Evolutionary conservation across 2,329 filamentous ascomycete genomes (phyloP).

Genomic region (Paracoccidioides brasiliensis): DNA sequence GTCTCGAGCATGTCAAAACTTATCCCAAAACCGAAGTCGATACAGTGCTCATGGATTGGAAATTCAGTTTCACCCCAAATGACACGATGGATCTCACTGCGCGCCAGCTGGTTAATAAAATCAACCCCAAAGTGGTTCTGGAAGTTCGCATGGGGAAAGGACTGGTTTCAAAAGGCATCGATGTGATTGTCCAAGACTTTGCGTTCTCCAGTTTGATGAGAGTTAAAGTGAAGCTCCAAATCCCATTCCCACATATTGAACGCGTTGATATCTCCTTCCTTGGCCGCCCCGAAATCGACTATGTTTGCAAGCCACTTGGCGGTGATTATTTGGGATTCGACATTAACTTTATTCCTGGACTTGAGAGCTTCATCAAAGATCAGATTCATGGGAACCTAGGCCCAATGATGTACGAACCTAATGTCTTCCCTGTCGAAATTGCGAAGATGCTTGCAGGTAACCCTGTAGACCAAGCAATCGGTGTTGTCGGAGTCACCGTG

Average conservation of each 20-base stretch:
- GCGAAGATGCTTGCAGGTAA: slow-evolving; percentile 95
- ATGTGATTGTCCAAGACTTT: slow-evolving; percentile 97
- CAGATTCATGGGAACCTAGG: slow-evolving; percentile 88
- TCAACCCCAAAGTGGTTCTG: slow-evolving; percentile 92
- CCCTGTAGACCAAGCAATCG: slow-evolving; percentile 88
- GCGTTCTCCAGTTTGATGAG: slow-evolving; percentile 91
- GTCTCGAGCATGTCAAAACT: slow-evolving; percentile 95
- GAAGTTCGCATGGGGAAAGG: slow-evolving; percentile 93
- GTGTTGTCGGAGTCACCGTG: slow-evolving; percentile 80
- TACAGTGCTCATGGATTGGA: slow-evolving; percentile 98
- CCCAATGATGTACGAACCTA: slow-evolving; percentile 96
- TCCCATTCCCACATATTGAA: slow-evolving; percentile 91
- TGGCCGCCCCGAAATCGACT: slow-evolving; percentile 79
- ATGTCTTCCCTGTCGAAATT: slow-evolving; percentile 96
- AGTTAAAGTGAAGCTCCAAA: slow-evolving; percentile 92
- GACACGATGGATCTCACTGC: slow-evolving; percentile 85
- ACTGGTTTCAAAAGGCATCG: slow-evolving; percentile 90
- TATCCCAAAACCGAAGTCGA: slow-evolving; percentile 94
- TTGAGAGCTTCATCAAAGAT: slow-evolving; percentile 87
- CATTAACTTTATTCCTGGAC: slow-evolving; percentile 95
- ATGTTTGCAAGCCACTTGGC: slow-evolving; percentile 93
- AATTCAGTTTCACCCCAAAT: slow-evolving; percentile 97
- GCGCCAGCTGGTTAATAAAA: slow-evolving; percentile 81
- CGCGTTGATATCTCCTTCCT: slow-evolving; percentile 91
- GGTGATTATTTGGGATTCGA: slow-evolving; percentile 94